phyloP scores from a whole-genome alignment of 441 rosid genomes.

The Brassica balearica region DNA sequence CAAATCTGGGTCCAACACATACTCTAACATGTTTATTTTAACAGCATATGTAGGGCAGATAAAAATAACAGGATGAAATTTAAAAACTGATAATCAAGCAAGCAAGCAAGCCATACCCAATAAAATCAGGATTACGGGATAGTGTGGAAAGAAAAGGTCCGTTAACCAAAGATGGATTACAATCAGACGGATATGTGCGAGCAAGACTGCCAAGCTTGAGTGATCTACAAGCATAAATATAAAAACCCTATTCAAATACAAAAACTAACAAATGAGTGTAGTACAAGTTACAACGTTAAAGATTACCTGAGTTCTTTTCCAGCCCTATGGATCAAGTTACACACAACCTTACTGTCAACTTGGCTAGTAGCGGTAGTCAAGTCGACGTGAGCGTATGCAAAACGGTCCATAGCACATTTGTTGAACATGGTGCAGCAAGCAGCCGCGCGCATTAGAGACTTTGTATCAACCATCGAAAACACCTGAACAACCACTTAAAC shows the following conservation, averaged over 20 bases:
- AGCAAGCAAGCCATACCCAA: too few species aligned
- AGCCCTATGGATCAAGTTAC: conserved; percentile 82
- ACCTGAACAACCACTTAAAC: conserved; percentile 48
- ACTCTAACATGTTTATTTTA: background rate
- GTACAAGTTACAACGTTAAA: too few species aligned
- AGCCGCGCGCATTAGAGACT: conserved; percentile 74
- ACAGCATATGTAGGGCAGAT: too few species aligned
- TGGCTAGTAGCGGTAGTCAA: conserved; percentile 67
- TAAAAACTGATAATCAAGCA: conserved; percentile 46
- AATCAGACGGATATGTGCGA: too few species aligned
- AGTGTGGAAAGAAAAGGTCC: too few species aligned
- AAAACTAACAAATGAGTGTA: too few species aligned
- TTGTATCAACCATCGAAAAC: conserved; percentile 85
- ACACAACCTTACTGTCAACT: conserved; percentile 73
- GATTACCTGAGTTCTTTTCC: conserved; percentile 49
- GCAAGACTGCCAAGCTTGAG: too few species aligned
- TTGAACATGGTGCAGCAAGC: conserved; percentile 81
- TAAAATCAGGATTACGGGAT: too few species aligned
- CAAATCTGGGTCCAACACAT: conserved; percentile 12
- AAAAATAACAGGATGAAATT: too few species aligned
- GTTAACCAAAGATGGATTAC: too few species aligned
- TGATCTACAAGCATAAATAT: too few species aligned
- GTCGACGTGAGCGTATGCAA: conserved; percentile 72
- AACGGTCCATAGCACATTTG: conserved; percentile 82
- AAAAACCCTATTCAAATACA: too few species aligned